Evolutionary conservation across 306 rosid genomes (phyloP), one percentile per base, ranked within the genome.

Genomic region (Comarum palustre): DNA sequence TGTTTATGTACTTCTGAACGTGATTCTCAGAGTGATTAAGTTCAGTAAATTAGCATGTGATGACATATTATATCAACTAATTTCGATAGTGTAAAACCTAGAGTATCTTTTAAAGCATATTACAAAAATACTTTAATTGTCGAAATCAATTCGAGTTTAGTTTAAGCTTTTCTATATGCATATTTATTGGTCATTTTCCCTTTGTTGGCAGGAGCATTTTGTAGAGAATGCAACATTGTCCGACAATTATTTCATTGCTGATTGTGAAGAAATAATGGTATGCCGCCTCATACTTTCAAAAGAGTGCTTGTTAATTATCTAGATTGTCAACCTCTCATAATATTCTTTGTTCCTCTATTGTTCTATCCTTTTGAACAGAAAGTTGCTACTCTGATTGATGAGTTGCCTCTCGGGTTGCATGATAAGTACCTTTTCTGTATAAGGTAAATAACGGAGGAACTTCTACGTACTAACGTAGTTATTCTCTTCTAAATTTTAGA

Each of bases 361-460:
- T 71, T 77, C 75, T 41, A 10, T 8, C 50, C 81, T 69, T 57
- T 51, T 76, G 79, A 50, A 73, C 70, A 94, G 97, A 91, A 91
- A 86, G 95, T 84, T 64, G 98, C 96, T 42, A 82, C 92, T 75
- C 80, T 93, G 68, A 78, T 91, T 48, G 98, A 93, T 65, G 87
- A 66, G 77, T 74, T 87, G 73, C 97, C 98, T 64, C 92, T 93
- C 61, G 78, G 88, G 51, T 81, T 93, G 85, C 88, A 76, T 24
- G 97, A 93, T 24, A 93, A 89, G 82, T 94, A 86, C 87, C 92
- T 89, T 75, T 94, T 94, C 73, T 85, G 89, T 69, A 85, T 88
- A 83, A 91, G 98, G 97, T 91, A 81, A 76, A 45, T 67, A 34
- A 78, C 3, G n/a, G 22, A 29, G 25, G 70, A 70, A 55, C 66